A percentile compares a stretch with the other conserved stretches of the same genome.
Evolutionary conservation across 768 basidiomycete genomes (phyloP).

Genomic region (Serendipita sp.): DNA sequence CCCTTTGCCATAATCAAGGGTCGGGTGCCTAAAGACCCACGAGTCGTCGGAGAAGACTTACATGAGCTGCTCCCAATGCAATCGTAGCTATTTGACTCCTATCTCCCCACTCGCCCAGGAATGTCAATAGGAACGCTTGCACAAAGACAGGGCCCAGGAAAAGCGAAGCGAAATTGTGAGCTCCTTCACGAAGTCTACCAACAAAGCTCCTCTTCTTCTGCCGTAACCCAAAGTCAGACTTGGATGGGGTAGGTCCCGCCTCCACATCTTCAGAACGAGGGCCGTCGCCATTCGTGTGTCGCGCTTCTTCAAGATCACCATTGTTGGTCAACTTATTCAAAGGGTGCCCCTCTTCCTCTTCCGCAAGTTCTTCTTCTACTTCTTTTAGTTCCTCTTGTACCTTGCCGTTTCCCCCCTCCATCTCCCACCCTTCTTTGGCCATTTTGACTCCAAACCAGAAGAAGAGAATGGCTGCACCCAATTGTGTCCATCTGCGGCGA

Average conservation of each 20-base stretch:
- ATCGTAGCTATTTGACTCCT: constrained; percentile 95
- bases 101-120: constrained; percentile 99
- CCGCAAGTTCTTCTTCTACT: constrained; percentile 88
- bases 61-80: constrained; percentile 87
- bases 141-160: constrained; percentile 87
- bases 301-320: not conserved
- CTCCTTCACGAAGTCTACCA: constrained; percentile 36
- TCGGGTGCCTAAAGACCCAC: not conserved
- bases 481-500: constrained; percentile 37
- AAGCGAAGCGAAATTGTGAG: constrained; percentile 67
- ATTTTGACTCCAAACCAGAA: constrained; percentile 82
- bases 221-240: constrained; percentile 12
- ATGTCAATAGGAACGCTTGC: constrained; percentile 86
- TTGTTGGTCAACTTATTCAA: not conserved
- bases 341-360: constrained; percentile 33
- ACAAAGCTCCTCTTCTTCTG: constrained; percentile 8
- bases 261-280: not conserved
- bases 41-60: constrained; percentile 22
- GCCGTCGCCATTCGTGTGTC: too few species aligned
- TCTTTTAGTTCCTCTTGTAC: constrained; percentile 90
- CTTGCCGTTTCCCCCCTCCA: constrained; percentile 64
- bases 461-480: constrained; percentile 67
- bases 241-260: constrained; percentile 10
- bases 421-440: constrained; percentile 66
- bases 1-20: constrained; percentile 7